A percentile compares a stretch with the other conserved stretches of the same genome.
Evolutionary conservation across 1,284 basidiomycete species (phyloP).

Genomic region (Thelephora terrestris): DNA sequence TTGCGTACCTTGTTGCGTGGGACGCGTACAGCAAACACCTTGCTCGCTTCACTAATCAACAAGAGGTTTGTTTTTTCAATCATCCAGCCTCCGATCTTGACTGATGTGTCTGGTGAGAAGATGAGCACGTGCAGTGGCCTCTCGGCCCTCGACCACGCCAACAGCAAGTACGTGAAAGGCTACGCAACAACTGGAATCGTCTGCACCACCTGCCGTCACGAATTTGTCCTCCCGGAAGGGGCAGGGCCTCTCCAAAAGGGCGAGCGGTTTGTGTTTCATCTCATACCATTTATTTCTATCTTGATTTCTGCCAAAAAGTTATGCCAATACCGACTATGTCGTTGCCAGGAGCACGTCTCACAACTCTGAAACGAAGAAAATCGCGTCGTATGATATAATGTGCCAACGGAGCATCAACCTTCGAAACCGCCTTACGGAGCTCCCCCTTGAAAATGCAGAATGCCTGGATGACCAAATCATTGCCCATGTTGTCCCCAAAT

Average conservation of each 20-base stretch:
- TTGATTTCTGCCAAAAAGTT: no score
- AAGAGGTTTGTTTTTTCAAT: no score
- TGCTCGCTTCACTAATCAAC: no score
- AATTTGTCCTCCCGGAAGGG: slow-evolving; percentile 7
- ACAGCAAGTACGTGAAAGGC: slow-evolving; percentile 12
- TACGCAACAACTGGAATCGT: slow-evolving; percentile 16
- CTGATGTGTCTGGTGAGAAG: no score
- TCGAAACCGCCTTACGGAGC: no score
- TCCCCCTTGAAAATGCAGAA: background rate
- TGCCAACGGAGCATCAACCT: slow-evolving; percentile 14
- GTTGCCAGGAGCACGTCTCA: slow-evolving; percentile 7
- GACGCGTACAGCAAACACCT: no score
- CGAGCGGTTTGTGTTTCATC: slow-evolving; percentile 8
- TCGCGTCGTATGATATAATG: slow-evolving; percentile 14
- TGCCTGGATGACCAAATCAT: slow-evolving; percentile 1
- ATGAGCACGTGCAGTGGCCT: slow-evolving; percentile 12
- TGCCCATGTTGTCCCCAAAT: slow-evolving; percentile 11
- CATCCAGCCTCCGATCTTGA: no score
- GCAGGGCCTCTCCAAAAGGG: slow-evolving; percentile 11
- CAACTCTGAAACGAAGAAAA: background rate
- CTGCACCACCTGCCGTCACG: slow-evolving; percentile 14
- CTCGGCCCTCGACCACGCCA: slow-evolving; percentile 9
- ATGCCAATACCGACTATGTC: slow-evolving; percentile 16
- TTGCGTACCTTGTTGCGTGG: no score
- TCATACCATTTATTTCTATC: no score